Conservation (phyloP, 1,284 basidiomycete species). For the Ustilago vetiveriae region DNA sequence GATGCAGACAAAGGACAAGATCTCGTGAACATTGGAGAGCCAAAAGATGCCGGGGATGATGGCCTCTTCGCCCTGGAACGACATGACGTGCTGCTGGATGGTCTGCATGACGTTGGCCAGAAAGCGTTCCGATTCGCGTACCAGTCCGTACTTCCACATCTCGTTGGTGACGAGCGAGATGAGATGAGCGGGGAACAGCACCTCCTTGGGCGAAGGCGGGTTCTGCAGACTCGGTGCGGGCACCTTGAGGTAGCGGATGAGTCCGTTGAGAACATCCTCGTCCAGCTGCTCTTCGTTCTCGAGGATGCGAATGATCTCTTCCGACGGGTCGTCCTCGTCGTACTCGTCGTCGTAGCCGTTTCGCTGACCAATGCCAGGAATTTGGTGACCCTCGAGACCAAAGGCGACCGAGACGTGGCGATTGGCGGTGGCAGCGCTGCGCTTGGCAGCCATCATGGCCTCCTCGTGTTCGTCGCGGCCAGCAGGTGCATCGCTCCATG, state of each 20-base stretch:
- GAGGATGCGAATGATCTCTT: constrained; percentile 93
- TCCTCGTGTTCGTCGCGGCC: constrained; percentile 78
- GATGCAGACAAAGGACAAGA: constrained; percentile 97
- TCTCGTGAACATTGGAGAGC: constrained; percentile 99
- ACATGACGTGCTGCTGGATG: constrained; percentile 96
- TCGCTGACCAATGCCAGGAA: constrained; percentile 50
- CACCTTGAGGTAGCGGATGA: constrained; percentile 91
- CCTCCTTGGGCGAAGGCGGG: constrained; percentile 93
- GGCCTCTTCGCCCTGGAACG: constrained; percentile 89
- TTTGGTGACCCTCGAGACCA: constrained; percentile 67
- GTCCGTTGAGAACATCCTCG: constrained; percentile 90
- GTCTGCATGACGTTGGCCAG: constrained; percentile 99
- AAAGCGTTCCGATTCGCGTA: constrained; percentile 95
- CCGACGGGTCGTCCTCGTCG: constrained; percentile 81
- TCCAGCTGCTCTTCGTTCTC: constrained; percentile 91
- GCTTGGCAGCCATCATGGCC: constrained; percentile 78
- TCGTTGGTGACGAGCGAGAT: constrained; percentile 98
- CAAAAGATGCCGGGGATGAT: constrained; percentile 98
- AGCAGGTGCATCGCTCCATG: constrained; percentile 74
- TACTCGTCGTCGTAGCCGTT: constrained; percentile 54
- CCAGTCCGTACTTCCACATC: constrained; percentile 99
- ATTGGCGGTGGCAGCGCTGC: constrained; percentile 76
- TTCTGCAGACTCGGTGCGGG: constrained; percentile 89
- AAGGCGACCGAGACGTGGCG: constrained; percentile 89
- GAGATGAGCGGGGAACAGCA: constrained; percentile 98